phyloP scores from a whole-genome alignment of 495 filamentous ascomycete genomes.

The Aspergillus steynii region DNA sequence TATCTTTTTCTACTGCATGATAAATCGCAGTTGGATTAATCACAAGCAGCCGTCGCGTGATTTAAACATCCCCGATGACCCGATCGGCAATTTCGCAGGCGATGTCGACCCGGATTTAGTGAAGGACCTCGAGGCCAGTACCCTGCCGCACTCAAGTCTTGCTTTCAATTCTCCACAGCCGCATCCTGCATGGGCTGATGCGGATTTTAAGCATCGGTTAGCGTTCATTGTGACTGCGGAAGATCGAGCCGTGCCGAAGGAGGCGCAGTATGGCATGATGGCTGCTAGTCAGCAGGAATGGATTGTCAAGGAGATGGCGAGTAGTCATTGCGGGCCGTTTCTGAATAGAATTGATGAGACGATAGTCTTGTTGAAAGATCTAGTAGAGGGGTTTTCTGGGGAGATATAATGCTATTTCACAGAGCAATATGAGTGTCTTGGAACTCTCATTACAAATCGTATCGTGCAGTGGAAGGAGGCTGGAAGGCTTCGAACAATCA shows the following conservation, averaged over 20 bases:
- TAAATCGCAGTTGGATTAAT: too few species aligned
- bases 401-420: too few species aligned
- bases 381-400: neutral
- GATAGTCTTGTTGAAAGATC: neutral
- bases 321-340: slow-evolving; percentile 30
- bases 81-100: slow-evolving; percentile 25
- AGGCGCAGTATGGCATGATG: slow-evolving; percentile 29
- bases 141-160: slow-evolving; percentile 29
- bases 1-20: too few species aligned
- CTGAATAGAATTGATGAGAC: slow-evolving; percentile 16
- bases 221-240: slow-evolving; percentile 27
- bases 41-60: slow-evolving; percentile 18
- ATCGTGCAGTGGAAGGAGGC: too few species aligned
- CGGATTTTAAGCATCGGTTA: slow-evolving; percentile 14
- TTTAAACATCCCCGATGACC: slow-evolving; percentile 24
- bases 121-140: slow-evolving; percentile 2
- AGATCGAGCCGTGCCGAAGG: slow-evolving; percentile 26
- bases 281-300: slow-evolving; percentile 19
- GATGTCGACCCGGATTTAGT: slow-evolving; percentile 22
- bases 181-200: slow-evolving; percentile 27
- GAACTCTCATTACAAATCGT: too few species aligned
- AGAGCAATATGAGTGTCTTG: too few species aligned
- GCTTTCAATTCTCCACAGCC: slow-evolving; percentile 31
- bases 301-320: slow-evolving; percentile 26
- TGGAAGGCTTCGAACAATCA: too few species aligned